phyloP scores from a whole-genome alignment of 208 protist genomes.

The Wallacemonas collosoma region DNA sequence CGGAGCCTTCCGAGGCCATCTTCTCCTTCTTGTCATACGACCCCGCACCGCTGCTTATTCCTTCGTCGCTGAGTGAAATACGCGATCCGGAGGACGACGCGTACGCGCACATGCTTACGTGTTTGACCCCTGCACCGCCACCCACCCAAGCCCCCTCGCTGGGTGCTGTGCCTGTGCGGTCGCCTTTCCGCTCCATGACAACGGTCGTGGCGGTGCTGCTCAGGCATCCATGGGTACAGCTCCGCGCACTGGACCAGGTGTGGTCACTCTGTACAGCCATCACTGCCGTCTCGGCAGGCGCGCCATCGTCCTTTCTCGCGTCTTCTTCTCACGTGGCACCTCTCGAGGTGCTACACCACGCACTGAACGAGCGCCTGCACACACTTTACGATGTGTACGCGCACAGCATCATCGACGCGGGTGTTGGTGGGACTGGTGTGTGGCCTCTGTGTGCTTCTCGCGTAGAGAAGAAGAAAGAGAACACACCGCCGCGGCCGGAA shows the following conservation, averaged over 20 bases:
- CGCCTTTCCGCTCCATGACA: constrained; percentile 16
- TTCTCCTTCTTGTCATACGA: background rate
- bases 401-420: constrained; percentile 13
- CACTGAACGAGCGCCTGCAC: background rate
- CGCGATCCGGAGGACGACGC: background rate
- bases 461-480: too few species aligned
- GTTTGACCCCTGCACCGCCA: too few species aligned
- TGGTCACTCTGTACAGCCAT: constrained; percentile 18
- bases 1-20: background rate
- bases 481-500: background rate
- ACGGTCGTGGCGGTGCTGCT: constrained; percentile 45
- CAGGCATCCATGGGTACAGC: constrained; percentile 43
- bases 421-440: background rate
- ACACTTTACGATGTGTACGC: constrained; percentile 15
- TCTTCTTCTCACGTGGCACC: background rate
- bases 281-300: background rate
- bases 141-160: too few species aligned
- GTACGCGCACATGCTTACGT: background rate
- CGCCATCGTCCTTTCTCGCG: background rate
- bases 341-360: constrained; percentile 1
- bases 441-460: too few species aligned
- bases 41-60: constrained; percentile 10
- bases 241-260: constrained; percentile 36
- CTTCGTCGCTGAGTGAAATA: constrained; percentile 5
- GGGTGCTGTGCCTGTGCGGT: background rate